Evolutionary conservation across 257 asterid species (phyloP).

Genomic region (Ocimum tenuiflorum): DNA sequence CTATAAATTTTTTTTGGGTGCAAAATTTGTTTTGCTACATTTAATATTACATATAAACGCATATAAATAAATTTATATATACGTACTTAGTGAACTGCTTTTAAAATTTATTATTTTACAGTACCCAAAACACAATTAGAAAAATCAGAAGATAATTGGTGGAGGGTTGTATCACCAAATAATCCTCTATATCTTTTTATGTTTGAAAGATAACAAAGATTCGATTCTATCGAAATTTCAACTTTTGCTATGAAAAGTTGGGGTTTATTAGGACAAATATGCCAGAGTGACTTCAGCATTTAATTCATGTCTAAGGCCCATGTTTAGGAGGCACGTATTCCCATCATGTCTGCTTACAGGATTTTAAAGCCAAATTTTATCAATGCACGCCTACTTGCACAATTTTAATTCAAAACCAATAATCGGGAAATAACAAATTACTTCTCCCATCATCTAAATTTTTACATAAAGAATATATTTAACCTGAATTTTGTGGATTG

Average conservation of each 20-base stretch:
- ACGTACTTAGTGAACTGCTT: too few relatives aligned
- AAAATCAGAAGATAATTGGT: background rate
- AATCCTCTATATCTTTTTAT: background rate
- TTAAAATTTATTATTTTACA: background rate
- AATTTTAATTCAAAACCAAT: too few relatives aligned
- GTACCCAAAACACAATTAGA: background rate
- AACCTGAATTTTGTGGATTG: too few relatives aligned
- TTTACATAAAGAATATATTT: too few relatives aligned
- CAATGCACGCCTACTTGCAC: background rate
- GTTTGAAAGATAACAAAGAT: slow-evolving; percentile 19
- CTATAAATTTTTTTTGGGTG: too few relatives aligned
- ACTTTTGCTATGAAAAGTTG: slow-evolving; percentile 10
- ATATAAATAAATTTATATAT: too few relatives aligned
- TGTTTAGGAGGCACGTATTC: background rate
- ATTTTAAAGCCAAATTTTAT: background rate
- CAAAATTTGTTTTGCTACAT: too few relatives aligned
- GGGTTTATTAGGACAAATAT: background rate
- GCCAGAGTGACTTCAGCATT: slow-evolving; percentile 12
- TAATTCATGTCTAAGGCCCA: background rate
- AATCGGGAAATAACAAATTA: too few relatives aligned
- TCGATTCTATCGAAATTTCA: slow-evolving; percentile 18
- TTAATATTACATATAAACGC: too few relatives aligned
- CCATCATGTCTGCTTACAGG: background rate
- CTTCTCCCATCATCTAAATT: too few relatives aligned
- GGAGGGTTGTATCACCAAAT: background rate